Base-by-base conservation (phyloP, 2,329 filamentous ascomycete species). In the Penicillium sp. region DNA sequence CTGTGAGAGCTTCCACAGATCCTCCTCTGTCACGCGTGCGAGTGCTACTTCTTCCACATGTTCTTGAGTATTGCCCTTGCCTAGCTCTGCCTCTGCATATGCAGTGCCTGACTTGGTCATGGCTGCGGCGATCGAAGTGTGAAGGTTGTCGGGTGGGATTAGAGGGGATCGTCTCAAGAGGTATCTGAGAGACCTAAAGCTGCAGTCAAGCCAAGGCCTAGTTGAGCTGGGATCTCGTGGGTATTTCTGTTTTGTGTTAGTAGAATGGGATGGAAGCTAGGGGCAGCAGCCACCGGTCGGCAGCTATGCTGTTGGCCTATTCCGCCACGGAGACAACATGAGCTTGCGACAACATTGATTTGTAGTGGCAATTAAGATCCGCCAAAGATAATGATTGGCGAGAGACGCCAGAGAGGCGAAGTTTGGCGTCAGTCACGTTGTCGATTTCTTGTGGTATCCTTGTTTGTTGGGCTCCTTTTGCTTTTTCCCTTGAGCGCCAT, bases 1-100 rank as follows among this genome's bases (percentile, higher is more conserved):
- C 36, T 65, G 51, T 1, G 77, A 79, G 13, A 78, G 65, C 8
- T 63, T 67, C 55, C 73, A 73, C 14, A 80, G 54, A 55, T 79
- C 75, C 10, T 79, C 78, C 29, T 80, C 78, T 0, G 77, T 77
- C 27, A 80, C 70, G 14, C 75, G 72, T 16, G 75, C 75, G 29
- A 78, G 72, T 22, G 72, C 72, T 3, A 78, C 68, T 57, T 80
- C 78, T 50, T 80, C 77, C 4, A 77, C 65, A 52, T 75, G 67
- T 11, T 64, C 57, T 10, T 38, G 31, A 11, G 46, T 43, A 5
- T 44, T 41, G 8, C 18, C 21, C n/a, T 59, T 60, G 22, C 42
- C 27, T 16, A 56, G 9, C 11, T 58, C 52, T 6, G 45, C 53
- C 31, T 53, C 42, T 3, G 46, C 10, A 13, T 41, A 32, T 9